A percentile compares a stretch with the other conserved stretches of the same genome.
Conservation (phyloP, 73 alveolate species). For the Paramecium bursaria region DNA sequence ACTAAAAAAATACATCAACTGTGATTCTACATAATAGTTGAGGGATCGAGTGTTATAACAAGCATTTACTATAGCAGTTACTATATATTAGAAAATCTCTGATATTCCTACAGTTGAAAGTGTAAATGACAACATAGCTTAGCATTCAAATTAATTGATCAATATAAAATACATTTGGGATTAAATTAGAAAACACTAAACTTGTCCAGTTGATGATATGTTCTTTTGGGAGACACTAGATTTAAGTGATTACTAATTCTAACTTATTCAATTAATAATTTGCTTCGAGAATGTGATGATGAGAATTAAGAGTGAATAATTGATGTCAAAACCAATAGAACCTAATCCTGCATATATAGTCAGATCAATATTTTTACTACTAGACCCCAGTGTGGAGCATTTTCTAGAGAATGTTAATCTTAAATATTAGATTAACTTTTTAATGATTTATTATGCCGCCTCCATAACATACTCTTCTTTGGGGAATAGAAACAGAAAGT, state of each 20-base stretch:
- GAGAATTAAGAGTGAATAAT: constrained; percentile 41
- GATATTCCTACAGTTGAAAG: constrained; percentile 4
- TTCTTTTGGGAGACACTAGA: constrained; percentile 52
- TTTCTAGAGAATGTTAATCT: constrained; percentile 1
- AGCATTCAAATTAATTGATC: constrained; percentile 15
- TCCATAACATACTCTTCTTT: constrained; percentile 45
- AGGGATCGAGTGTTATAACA: no score
- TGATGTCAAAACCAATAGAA: background rate
- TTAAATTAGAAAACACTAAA: constrained; percentile 31
- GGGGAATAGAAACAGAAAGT: constrained; percentile 38
- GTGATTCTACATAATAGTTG: background rate
- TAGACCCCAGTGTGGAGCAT: constrained; percentile 11
- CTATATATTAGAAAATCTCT: no score
- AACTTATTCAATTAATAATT: constrained; percentile 4
- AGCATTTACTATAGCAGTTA: no score
- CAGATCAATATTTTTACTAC: background rate
- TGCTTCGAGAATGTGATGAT: constrained; percentile 29
- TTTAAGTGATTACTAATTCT: constrained; percentile 17
- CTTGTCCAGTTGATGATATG: constrained; percentile 21
- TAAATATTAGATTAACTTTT: constrained; percentile 18
- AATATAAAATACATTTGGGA: constrained; percentile 50
- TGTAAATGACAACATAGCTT: constrained; percentile 26
- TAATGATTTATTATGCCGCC: constrained; percentile 34
- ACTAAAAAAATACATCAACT: constrained; percentile 4
- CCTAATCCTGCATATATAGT: constrained; percentile 49